Evolutionary conservation across 129 eudicot genomes (phyloP), one percentile per base, ranked within the genome.

Genomic region (Ambrosia artemisiifolia): DNA sequence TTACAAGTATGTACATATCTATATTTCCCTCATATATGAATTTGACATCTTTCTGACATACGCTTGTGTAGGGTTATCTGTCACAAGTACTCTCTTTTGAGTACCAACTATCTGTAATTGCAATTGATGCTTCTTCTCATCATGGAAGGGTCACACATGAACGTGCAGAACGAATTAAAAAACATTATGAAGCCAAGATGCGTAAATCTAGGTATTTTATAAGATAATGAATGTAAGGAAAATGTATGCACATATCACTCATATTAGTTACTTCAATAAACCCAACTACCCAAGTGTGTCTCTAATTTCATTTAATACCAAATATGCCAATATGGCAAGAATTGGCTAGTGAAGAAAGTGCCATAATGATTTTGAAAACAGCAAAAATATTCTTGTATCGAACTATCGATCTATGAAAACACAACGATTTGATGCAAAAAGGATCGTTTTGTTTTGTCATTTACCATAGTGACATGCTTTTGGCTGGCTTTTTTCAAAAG

Each of bases 61-160:
- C 66, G 43, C 20, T 61, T 49, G 59, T 81, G 20, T 75, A 92
- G 96, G 98, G 96, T 46, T 89, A 93, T 70, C 91, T 89, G 70
- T 73, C 96, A 56, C 96, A 89, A 89, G 96, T 87, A 68, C 96
- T 93, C 72, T 84, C 90, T 69, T 89, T 93, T 79, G 88, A 93
- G 70, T 80, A 93, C 67, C 87, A 81, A 65, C 88, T 89, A 49
- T 83, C 90, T 80, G 96, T 89, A 13, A 75, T 85, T 70, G 98
- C 98, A 80, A 87, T 89, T 53, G 96, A 93, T 79, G 90, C 95
- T 65, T 87, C 88, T 85, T 85, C 88, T 74, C 96, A 89, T 77
- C 98, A 93, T 69, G 96, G 98, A 70, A 82, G 49, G 61, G 77
- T 93, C 56, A 93, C 98, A 36, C 79, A 80, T 64, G 82, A 85